A percentile compares a stretch with the other conserved stretches of the same genome.
Evolutionary conservation across 176 grass and related monocot genomes (phyloP).

Genomic region (Ampelocalamus luodianensis): DNA sequence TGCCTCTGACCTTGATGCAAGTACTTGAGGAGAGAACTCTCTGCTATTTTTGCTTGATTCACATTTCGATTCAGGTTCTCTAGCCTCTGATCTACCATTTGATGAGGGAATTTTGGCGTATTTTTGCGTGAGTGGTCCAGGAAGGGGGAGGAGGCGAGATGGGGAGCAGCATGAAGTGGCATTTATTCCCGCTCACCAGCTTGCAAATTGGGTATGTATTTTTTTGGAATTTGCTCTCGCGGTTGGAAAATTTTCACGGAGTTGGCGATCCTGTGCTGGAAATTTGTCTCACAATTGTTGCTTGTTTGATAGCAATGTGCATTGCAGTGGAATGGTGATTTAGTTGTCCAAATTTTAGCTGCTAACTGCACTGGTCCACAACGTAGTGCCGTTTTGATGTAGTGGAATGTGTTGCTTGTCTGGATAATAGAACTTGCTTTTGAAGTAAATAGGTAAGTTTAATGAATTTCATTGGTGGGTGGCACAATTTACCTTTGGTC

Average conservation of each 20-base stretch:
- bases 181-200: conserved; percentile 88
- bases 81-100: conserved; percentile 28
- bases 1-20: conserved; percentile 51
- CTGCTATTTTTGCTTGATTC: not conserved
- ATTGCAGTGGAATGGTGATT: conserved; percentile 1
- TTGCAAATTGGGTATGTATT: conserved; percentile 79
- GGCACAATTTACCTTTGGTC: too few species aligned
- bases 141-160: conserved; percentile 35
- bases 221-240: not conserved
- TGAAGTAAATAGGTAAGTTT: too few species aligned
- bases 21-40: conserved; percentile 9
- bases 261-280: too few species aligned
- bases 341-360: not conserved
- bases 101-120: conserved; percentile 28
- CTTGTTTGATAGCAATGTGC: not conserved
- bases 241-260: too few species aligned
- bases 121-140: not conserved
- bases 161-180: conserved; percentile 45
- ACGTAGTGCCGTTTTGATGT: not conserved
- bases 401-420: not conserved
- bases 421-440: not conserved
- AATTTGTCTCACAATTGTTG: not conserved
- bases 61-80: not conserved
- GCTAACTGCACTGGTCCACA: not conserved
- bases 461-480: too few species aligned